These are phyloP conservation scores for Acanthochlamys bracteata DNA, from an alignment of 106 monocot species.

Conservation along the genomic window DNA sequence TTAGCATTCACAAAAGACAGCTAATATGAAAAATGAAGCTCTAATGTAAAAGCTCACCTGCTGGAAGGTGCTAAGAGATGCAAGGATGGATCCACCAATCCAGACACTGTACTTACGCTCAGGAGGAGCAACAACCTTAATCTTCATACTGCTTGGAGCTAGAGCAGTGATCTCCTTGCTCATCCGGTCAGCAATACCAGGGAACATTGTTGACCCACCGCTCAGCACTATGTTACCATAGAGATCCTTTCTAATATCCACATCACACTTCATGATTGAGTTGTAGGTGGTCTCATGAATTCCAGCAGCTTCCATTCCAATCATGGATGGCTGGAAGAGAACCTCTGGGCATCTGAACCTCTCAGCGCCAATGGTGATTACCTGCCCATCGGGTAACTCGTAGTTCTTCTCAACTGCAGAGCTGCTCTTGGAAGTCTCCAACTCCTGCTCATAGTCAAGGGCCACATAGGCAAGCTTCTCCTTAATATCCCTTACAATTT, in stretches of 20 bases:
- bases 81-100: constrained; percentile 31
- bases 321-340: constrained; percentile 30
- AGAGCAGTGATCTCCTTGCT: constrained; percentile 27
- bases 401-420: constrained; percentile 22
- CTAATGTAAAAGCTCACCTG: constrained; percentile 12
- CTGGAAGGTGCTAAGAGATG: constrained; percentile 28
- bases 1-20: neutral
- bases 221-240: constrained; percentile 28
- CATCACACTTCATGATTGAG: constrained; percentile 34
- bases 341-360: constrained; percentile 29
- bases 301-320: constrained; percentile 29
- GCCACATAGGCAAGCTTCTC: constrained; percentile 30
- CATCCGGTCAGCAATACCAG: constrained; percentile 29
- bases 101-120: constrained; percentile 28
- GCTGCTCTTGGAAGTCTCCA: constrained; percentile 16
- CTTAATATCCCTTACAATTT: constrained; percentile 26
- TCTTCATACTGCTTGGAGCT: constrained; percentile 31
- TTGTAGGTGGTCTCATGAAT: constrained; percentile 28
- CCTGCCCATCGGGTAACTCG: constrained; percentile 25
- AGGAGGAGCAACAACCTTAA: constrained; percentile 27
- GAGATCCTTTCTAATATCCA: constrained; percentile 28
- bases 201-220: constrained; percentile 27
- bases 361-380: constrained; percentile 23
- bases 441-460: constrained; percentile 26
- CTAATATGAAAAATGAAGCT: neutral